These are phyloP conservation scores for Paxillus involutus DNA, from an alignment of 768 basidiomycete genomes.

Conservation along the genomic window DNA sequence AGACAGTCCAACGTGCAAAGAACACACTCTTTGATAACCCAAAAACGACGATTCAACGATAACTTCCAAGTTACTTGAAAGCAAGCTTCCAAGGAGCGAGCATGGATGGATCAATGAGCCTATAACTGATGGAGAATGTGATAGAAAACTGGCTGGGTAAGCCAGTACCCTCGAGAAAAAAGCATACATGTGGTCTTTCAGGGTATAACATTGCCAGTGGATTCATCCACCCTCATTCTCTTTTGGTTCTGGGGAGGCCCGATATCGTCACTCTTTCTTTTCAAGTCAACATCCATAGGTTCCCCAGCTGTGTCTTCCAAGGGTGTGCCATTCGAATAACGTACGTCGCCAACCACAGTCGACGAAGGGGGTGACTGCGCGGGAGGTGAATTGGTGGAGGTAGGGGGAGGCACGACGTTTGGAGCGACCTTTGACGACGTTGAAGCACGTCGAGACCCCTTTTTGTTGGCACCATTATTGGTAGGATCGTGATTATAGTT, in stretches of 20 bases:
- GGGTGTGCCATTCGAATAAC: slow-evolving; percentile 34
- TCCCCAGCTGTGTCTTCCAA: slow-evolving; percentile 41
- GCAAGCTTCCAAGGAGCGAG: slow-evolving; percentile 29
- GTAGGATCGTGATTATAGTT: slow-evolving; percentile 73
- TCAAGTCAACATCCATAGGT: slow-evolving; percentile 56
- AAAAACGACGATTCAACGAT: slow-evolving; percentile 32
- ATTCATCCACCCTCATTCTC: slow-evolving; percentile 71
- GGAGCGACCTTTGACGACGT: slow-evolving; percentile 43
- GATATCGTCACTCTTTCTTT: slow-evolving; percentile 56
- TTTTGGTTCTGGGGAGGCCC: slow-evolving; percentile 56
- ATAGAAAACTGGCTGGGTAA: slow-evolving; percentile 20
- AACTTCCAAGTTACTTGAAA: slow-evolving; percentile 27
- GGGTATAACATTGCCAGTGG: slow-evolving; percentile 52
- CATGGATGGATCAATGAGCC: slow-evolving; percentile 26
- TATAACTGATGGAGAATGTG: slow-evolving; percentile 26
- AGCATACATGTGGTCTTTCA: slow-evolving; percentile 37
- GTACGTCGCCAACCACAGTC: slow-evolving; percentile 33
- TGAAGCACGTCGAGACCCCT: slow-evolving; percentile 51
- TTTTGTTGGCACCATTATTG: slow-evolving; percentile 29
- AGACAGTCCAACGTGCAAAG: slow-evolving; percentile 32
- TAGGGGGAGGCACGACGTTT: slow-evolving; percentile 24
- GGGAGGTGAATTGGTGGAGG: slow-evolving; percentile 49
- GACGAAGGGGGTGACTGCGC: slow-evolving; percentile 53
- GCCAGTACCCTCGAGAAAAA: slow-evolving; percentile 20
- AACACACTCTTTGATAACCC: slow-evolving; percentile 28